A percentile compares a stretch with the other conserved stretches of the same genome.
phyloP scores from a whole-genome alignment of 2,329 filamentous ascomycete species.

The Tolypocladium sp. region DNA sequence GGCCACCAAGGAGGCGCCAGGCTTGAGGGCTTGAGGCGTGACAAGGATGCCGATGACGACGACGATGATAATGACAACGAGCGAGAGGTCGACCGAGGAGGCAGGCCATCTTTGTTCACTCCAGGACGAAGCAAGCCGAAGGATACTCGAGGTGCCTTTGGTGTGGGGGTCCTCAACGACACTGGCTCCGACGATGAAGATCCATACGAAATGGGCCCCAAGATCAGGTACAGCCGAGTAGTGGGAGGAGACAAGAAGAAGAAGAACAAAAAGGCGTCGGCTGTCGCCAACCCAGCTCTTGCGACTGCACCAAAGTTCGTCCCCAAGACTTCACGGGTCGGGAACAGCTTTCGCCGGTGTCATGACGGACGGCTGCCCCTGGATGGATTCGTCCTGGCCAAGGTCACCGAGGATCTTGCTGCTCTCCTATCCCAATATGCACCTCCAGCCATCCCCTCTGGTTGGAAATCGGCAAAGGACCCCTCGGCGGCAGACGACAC shows the following conservation, averaged over 20 bases:
- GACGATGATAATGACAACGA: constrained; percentile 32
- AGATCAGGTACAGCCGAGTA: constrained; percentile 75
- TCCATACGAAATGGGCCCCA: constrained; percentile 83
- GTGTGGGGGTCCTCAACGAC: constrained; percentile 83
- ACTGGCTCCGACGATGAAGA: constrained; percentile 93
- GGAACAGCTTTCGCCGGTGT: constrained; percentile 47
- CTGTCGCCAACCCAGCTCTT: constrained; percentile 53
- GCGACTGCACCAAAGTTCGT: constrained; percentile 65
- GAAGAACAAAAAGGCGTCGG: constrained; percentile 45
- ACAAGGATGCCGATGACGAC: constrained; percentile 22
- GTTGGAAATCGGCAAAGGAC: constrained; percentile 60
- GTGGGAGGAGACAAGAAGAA: constrained; percentile 79
- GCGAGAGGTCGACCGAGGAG: constrained; percentile 6
- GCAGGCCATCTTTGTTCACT: constrained; percentile 9
- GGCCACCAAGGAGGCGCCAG: constrained; percentile 54
- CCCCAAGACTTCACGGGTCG: constrained; percentile 40
- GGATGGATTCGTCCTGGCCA: constrained; percentile 68
- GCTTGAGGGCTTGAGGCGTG: constrained; percentile 29
- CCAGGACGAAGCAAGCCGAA: constrained; percentile 40
- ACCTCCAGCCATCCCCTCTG: constrained; percentile 59
- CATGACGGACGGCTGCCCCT: constrained; percentile 75
- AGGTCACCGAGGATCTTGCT: constrained; percentile 30
- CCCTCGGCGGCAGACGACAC: constrained; percentile 1
- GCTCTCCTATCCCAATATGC: constrained; percentile 35
- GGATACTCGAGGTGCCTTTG: constrained; percentile 58